A percentile compares a stretch with the other conserved stretches of the same genome.
phyloP scores from a whole-genome alignment of 164 flowering plant species.

The Umbilicus rupestris region DNA sequence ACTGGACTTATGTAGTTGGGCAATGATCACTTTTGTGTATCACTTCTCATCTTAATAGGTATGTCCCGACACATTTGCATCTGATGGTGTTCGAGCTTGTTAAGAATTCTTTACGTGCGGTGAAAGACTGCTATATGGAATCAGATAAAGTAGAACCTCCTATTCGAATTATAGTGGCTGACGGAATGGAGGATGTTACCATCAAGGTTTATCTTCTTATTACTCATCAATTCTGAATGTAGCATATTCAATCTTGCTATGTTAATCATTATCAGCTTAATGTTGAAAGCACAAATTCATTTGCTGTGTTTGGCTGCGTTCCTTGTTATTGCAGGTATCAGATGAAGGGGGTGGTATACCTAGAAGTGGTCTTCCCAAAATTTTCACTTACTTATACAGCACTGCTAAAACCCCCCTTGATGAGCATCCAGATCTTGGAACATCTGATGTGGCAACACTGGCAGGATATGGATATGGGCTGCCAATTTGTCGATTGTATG shows the following conservation, averaged over 20 bases:
- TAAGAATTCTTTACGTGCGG: constrained; percentile 96
- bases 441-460: constrained; percentile 55
- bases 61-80: constrained; percentile 92
- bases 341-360: constrained; percentile 99
- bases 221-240: not conserved
- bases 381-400: constrained; percentile 92
- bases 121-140: constrained; percentile 79
- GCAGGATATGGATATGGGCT: constrained; percentile 98
- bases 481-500: constrained; percentile 95
- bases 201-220: constrained; percentile 47
- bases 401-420: constrained; percentile 84
- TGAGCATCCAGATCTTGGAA: constrained; percentile 38
- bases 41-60: constrained; percentile 32
- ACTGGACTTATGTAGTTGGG: not conserved
- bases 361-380: constrained; percentile 90
- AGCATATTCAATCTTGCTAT: not conserved
- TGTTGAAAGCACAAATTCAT: not conserved
- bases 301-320: not conserved
- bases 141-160: constrained; percentile 80
- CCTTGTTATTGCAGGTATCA: constrained; percentile 43
- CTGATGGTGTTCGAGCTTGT: constrained; percentile 97
- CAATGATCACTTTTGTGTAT: constrained; percentile 1
- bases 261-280: not conserved
- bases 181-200: constrained; percentile 95
- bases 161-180: constrained; percentile 83